A percentile compares a stretch with the other conserved stretches of the same genome.
These are phyloP conservation scores for Gaeumannomyces tritici DNA, from an alignment of 2,329 filamentous ascomycete genomes.

Conservation along the genomic window DNA sequence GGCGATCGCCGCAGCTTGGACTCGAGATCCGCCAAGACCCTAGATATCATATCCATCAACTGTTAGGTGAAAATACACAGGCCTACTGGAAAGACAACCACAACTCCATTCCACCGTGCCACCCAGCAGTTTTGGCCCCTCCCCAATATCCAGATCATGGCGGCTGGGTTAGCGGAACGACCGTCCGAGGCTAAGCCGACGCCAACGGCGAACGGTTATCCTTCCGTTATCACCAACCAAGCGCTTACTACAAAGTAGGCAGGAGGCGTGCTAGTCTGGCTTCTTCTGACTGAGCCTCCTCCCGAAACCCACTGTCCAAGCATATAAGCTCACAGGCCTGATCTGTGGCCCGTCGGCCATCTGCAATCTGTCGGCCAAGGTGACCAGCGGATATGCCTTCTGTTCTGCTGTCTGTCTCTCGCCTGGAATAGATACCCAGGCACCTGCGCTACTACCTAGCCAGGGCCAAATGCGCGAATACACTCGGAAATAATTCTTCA, in stretches of 20 bases:
- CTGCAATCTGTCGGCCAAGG: background rate
- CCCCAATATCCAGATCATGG: too few species aligned
- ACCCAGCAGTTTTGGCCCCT: too few species aligned
- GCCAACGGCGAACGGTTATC: background rate
- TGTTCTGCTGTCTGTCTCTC: background rate
- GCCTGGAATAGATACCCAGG: too few species aligned
- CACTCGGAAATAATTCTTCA: background rate
- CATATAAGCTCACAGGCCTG: background rate
- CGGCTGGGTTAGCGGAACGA: background rate
- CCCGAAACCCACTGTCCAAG: background rate
- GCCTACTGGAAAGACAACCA: background rate
- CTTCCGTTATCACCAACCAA: background rate
- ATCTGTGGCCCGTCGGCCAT: background rate
- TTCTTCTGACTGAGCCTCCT: background rate
- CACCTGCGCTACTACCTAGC: background rate
- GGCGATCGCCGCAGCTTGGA: background rate
- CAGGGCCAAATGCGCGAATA: background rate
- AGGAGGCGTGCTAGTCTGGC: too few species aligned
- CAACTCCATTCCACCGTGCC: too few species aligned
- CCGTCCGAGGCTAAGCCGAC: background rate
- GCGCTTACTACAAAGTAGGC: too few species aligned
- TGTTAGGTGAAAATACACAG: background rate
- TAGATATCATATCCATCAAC: background rate
- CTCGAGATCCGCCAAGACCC: background rate
- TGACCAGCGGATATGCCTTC: background rate